These are phyloP conservation scores for Gossypium longicalyx DNA, from an alignment of 345 rosid genomes.

Conservation along the genomic window DNA sequence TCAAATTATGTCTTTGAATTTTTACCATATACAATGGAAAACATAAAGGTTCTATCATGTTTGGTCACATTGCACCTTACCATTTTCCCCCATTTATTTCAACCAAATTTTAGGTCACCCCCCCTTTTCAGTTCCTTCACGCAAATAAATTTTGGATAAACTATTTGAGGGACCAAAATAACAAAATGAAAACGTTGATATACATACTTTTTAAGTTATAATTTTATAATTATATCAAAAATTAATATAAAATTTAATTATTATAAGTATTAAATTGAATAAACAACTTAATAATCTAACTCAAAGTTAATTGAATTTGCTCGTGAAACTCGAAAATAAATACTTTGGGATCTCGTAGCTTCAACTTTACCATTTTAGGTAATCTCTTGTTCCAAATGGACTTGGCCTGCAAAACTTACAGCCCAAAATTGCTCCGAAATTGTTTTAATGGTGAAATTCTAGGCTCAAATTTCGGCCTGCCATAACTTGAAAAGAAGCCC, in stretches of 20 bases:
- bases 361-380: too few relatives aligned
- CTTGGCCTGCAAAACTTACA: neutral
- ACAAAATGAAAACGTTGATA: neutral
- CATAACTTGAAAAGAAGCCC: neutral
- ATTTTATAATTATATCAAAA: too few relatives aligned
- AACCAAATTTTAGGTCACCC: neutral
- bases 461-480: neutral
- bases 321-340: too few relatives aligned
- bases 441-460: neutral
- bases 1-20: conserved; percentile 6
- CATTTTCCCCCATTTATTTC: neutral
- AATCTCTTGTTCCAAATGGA: neutral
- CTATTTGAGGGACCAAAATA: neutral
- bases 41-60: neutral
- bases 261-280: too few relatives aligned
- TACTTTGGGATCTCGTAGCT: too few relatives aligned
- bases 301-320: too few relatives aligned
- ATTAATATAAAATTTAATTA: too few relatives aligned
- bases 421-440: neutral
- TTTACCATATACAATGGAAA: neutral
- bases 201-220: too few relatives aligned
- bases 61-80: conserved; percentile 5
- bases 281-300: too few relatives aligned
- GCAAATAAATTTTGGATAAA: neutral
- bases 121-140: neutral